Base-by-base conservation (phyloP, 1,139 yeast species). In the Scheffersomyces quercinus region DNA sequence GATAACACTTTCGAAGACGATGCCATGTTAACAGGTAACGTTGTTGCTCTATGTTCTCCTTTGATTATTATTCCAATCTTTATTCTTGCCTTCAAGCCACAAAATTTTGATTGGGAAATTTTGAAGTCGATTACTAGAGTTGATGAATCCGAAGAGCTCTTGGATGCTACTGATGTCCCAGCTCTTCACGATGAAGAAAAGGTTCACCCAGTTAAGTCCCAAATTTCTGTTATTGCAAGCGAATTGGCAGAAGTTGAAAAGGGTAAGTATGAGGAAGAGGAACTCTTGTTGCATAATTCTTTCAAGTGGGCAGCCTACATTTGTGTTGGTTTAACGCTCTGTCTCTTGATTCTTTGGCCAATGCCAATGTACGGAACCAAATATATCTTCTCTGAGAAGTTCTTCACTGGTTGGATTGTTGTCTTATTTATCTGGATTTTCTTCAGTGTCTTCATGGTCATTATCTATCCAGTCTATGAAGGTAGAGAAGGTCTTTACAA, bases 1-100 rank as follows among this genome's bases (percentile, higher is more conserved):
- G 79, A 67, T 35, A 83, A 83, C 38, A 80, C 95, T 16, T 88
- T 89, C 49, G 77, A 77, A 51, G 93, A 88, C 60, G 77, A 85
- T 60, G 85, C 96, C 28, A 88, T 88, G 95, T 74, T 88, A 50
- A 83, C 87, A 3, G 97, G 97, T 46, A 89, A 88, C 59, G 81
- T 88, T 37, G 89, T 88, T 42, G 93, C 97, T 0, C 69, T 90
- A 48, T 73, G 83, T 43, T 77, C 90, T 1, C 96, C 97, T n/a
- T 56, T 79, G 29, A 63, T 90, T 14, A 72, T 84, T 46, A 72
- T 83, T 43, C 91, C 95, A 11, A 55, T 85, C 5, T 68, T 90
- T 42, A 86, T 95, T 0, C 70, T 74, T 37, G 65, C 70, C 7
- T 81, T 82, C 60, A 82, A 81, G 49, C 83, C 86, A 12, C 90